Conservation (phyloP, 2,329 filamentous ascomycete genomes). For the Botrytis byssoidea region DNA sequence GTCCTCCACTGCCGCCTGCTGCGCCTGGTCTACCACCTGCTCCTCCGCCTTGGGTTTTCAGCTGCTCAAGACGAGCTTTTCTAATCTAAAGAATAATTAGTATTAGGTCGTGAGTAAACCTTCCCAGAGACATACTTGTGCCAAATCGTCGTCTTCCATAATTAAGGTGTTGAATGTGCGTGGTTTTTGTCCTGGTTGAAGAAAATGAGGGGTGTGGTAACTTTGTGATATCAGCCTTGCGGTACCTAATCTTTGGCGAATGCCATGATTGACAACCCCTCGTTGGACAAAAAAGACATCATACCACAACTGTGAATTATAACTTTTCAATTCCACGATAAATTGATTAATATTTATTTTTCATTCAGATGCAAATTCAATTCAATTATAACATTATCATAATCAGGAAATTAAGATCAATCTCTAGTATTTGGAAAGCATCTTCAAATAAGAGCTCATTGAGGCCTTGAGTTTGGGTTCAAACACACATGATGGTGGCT, state of each 20-base stretch:
- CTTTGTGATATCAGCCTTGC: slow-evolving; percentile 2
- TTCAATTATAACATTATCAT: neutral
- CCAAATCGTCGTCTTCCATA: slow-evolving; percentile 41
- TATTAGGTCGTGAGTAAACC: neutral
- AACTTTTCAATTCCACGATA: neutral
- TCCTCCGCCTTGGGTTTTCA: slow-evolving; percentile 69
- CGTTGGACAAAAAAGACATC: neutral
- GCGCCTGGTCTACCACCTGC: slow-evolving; percentile 47
- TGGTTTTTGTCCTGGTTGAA: neutral
- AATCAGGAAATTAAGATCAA: neutral
- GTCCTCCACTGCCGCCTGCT: slow-evolving; percentile 46
- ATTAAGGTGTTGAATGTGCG: slow-evolving; percentile 13
- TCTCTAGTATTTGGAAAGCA: neutral
- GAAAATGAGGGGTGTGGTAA: slow-evolving; percentile 11
- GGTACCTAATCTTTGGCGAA: neutral
- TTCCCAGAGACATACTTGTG: slow-evolving; percentile 30
- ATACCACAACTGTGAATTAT: neutral
- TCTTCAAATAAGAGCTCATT: neutral
- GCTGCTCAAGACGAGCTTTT: slow-evolving; percentile 87
- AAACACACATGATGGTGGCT: neutral
- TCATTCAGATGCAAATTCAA: neutral
- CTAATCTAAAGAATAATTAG: slow-evolving; percentile 62
- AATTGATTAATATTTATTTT: neutral
- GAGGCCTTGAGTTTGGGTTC: neutral
- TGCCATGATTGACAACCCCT: slow-evolving; percentile 1